Evolutionary conservation across 495 filamentous ascomycete species (phyloP), one percentile per base, ranked within the genome.

Genomic region (Tetracladium setigerum): DNA sequence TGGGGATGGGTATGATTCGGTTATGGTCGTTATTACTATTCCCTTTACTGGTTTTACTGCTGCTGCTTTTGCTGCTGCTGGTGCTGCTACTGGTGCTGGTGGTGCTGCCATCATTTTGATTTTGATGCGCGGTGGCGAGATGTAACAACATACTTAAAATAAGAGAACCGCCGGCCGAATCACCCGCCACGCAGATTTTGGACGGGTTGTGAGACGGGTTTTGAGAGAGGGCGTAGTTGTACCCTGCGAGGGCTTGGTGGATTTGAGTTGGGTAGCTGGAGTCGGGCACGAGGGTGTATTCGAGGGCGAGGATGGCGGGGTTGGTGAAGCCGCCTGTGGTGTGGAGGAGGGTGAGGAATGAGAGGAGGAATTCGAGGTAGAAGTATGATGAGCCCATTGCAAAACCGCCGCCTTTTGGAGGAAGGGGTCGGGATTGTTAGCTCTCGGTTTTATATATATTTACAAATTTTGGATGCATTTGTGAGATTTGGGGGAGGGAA

Each of bases 211-310:
- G 11, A 32, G 57, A 46, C 3, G 22, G 22, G 30, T 68, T 67
- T 12, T 72, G 65, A 16, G 71, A 72, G 11, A 85, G 63, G 5
- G 83, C 72, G 56, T 86, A 75, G 42, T 77, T 70, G 62, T 87
- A 89, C 10, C 79, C 85, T 24, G 69, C 62, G 24, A 82, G 60
- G 1, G 73, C 73, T 65, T 90, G 75, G 15, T 80, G 68, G 8
- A 87, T 55, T 58, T 89, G 86, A 8, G 67, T 74, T 5, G 86
- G 86, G 54, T 83, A 89, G 9, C 66, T 67, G 31, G 73, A 71
- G 48, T 86, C 81, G 10, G 86, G 86, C n/a, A 87, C 83, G 1
- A 90, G 71, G 7, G 81, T 83, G 57, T 90, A 90, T 43, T 90
- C 85, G 5, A 89, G 63, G 1, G 82, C 77, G 57, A 90, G 83